Base-by-base conservation (phyloP, 164 flowering plant genomes). In the Vitis cinerea region DNA sequence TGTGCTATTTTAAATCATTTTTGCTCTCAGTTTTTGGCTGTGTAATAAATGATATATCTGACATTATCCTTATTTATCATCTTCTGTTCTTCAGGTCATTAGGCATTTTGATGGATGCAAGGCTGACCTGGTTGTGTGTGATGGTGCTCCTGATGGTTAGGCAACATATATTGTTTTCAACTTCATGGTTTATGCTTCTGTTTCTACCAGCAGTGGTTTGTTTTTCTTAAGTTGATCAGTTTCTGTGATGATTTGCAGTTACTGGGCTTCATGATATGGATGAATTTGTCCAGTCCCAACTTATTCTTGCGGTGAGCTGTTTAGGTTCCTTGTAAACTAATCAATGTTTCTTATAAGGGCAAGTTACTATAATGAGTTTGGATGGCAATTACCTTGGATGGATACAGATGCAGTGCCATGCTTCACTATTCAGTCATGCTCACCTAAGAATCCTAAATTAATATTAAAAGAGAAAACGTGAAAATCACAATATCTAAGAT, bases 181-280 rank as follows among this genome's bases (percentile, higher is more conserved):
- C 15, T 23, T 53, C 49, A 10, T 48, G 51, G 51, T 68, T 50
- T 47, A 27, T 58, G 1, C 55, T 59, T 47, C 50, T 61, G 7
- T 27, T 15, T 8, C 60, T 31, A 17, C 8, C 63, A 23, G 13
- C 63, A 15, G 49, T 15, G 9, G 56, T 1, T 64, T 13, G 67
- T 53, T 14, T 14, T 56, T 9, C 19, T 50, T 17, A 52, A 48
- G 52, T 51, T 59, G 63, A 50, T 75, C 19, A 30, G 44, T 37
- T 77, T 67, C 47, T 29, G 7, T 62, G 61, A 14, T 71, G 66
- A 54, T 61, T 69, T 85, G 81, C 90, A 91, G 94, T 95, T 61
- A 93, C 98, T 58, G 98, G 99, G 59, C 98, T 95, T 72, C 99
- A 93, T 85, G 99, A 95, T 81, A 91, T 93, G 97, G 97, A 95